Conservation (phyloP, 2,329 filamentous ascomycete species). For the Aspergillus ustus region DNA sequence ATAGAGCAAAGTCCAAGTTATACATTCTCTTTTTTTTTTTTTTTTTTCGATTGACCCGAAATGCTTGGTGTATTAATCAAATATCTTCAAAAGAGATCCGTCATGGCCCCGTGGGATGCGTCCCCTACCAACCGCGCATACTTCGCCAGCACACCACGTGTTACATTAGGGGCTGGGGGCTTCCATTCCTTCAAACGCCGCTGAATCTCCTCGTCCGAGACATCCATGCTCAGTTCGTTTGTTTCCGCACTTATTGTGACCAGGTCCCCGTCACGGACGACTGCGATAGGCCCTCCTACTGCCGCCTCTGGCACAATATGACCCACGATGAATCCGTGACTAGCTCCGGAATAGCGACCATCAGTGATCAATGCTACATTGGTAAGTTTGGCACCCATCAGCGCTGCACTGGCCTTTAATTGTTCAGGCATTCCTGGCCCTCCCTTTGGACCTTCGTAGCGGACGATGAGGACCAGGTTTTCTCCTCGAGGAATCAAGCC, state of each 20-base stretch:
- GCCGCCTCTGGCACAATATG: slow-evolving; percentile 92
- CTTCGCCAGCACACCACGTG: slow-evolving; percentile 84
- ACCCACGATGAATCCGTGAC: slow-evolving; percentile 90
- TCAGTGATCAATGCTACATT: slow-evolving; percentile 93
- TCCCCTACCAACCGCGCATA: slow-evolving; percentile 87
- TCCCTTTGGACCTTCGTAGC: slow-evolving; percentile 92
- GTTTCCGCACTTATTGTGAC: slow-evolving; percentile 85
- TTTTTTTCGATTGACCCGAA: background rate
- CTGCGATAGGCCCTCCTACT: slow-evolving; percentile 82
- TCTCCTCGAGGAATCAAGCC: slow-evolving; percentile 74
- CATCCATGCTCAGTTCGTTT: slow-evolving; percentile 73
- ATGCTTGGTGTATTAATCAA: background rate
- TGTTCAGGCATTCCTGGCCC: slow-evolving; percentile 97
- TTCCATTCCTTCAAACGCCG: slow-evolving; percentile 69
- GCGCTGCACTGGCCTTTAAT: slow-evolving; percentile 81
- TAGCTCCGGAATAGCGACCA: slow-evolving; percentile 84
- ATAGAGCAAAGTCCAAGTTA: background rate
- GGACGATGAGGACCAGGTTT: slow-evolving; percentile 86
- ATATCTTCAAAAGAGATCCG: slow-evolving; percentile 66
- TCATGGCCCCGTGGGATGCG: slow-evolving; percentile 89
- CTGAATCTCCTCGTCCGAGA: slow-evolving; percentile 72
- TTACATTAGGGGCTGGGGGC: slow-evolving; percentile 72
- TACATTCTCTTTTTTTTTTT: too few relatives aligned
- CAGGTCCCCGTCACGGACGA: slow-evolving; percentile 78
- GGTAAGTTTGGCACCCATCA: slow-evolving; percentile 87